These are phyloP conservation scores for Zymoseptoria pseudotritici DNA, from an alignment of 2,329 filamentous ascomycete genomes.

Conservation along the genomic window DNA sequence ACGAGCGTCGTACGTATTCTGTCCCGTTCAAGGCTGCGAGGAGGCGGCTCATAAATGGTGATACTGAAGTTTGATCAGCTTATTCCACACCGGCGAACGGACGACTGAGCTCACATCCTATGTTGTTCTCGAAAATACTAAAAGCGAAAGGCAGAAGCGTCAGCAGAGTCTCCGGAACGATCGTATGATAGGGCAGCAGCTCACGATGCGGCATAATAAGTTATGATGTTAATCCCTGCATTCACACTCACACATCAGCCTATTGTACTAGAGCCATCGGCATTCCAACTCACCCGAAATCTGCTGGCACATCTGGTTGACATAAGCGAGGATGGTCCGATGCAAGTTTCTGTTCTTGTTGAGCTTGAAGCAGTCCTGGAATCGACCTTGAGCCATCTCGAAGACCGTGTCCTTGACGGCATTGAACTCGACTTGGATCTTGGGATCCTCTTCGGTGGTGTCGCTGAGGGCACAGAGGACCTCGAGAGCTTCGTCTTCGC, in stretches of 20 bases:
- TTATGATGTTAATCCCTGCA: slow-evolving; percentile 13
- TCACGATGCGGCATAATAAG: slow-evolving; percentile 37
- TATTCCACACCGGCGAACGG: neutral
- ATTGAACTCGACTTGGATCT: slow-evolving; percentile 21
- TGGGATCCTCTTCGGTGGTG: slow-evolving; percentile 29
- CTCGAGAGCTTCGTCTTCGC: slow-evolving; percentile 29
- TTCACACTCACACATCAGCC: slow-evolving; percentile 3
- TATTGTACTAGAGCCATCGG: slow-evolving; percentile 2
- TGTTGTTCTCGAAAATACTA: slow-evolving; percentile 43
- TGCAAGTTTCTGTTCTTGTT: slow-evolving; percentile 41
- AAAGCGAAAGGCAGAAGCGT: too few relatives aligned
- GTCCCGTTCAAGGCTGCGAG: slow-evolving; percentile 47
- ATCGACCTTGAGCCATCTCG: slow-evolving; percentile 27
- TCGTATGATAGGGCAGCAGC: too few relatives aligned
- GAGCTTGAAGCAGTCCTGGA: slow-evolving; percentile 28
- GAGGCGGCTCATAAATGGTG: slow-evolving; percentile 39
- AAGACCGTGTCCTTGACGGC: slow-evolving; percentile 33
- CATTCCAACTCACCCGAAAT: slow-evolving; percentile 21
- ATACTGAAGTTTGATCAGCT: slow-evolving; percentile 28
- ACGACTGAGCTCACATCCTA: slow-evolving; percentile 33
- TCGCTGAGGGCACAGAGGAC: slow-evolving; percentile 31
- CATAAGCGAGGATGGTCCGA: slow-evolving; percentile 36
- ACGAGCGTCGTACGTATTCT: slow-evolving; percentile 34
- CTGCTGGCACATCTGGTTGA: slow-evolving; percentile 43
- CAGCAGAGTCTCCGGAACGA: too few relatives aligned